A percentile compares a stretch with the other conserved stretches of the same genome.
Evolutionary conservation across 257 asterid genomes (phyloP).

Genomic region (Orobanche coerulescens): DNA sequence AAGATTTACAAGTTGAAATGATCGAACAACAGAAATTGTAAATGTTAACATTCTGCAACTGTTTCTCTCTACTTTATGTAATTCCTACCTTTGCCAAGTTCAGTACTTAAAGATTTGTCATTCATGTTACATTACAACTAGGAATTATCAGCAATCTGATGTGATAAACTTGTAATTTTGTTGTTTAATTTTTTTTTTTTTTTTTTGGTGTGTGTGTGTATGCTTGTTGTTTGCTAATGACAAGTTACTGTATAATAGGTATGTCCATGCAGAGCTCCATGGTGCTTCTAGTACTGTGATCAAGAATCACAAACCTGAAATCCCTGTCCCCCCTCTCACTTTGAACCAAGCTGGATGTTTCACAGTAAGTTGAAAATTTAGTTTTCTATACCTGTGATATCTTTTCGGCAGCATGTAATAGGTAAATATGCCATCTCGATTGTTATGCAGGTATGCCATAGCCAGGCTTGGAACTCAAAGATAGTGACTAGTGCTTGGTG

Average conservation of each 20-base stretch:
- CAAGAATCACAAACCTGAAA: conserved; percentile 89
- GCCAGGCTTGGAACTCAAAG: conserved; percentile 99
- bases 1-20: neutral
- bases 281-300: conserved; percentile 98
- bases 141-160: neutral
- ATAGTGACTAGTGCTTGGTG: conserved; percentile 99
- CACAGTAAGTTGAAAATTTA: conserved; percentile 53
- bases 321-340: conserved; percentile 90
- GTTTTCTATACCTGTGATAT: neutral
- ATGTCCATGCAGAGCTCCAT: conserved; percentile 94
- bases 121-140: conserved; percentile 4
- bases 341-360: conserved; percentile 93
- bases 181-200: conserved; percentile 15
- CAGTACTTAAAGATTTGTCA: neutral
- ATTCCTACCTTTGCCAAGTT: neutral
- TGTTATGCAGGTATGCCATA: conserved; percentile 76
- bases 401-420: neutral
- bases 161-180: neutral
- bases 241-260: conserved; percentile 40
- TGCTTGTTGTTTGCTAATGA: conserved; percentile 24
- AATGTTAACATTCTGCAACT: conserved; percentile 12
- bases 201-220: no score
- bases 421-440: conserved; percentile 12
- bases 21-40: neutral
- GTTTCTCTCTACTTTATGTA: neutral